Percentiles rank a stretch among this genome's conserved stretches.
phyloP scores from a whole-genome alignment of 2,329 filamentous ascomycete species.

The Calcarisporium arbuscula region DNA sequence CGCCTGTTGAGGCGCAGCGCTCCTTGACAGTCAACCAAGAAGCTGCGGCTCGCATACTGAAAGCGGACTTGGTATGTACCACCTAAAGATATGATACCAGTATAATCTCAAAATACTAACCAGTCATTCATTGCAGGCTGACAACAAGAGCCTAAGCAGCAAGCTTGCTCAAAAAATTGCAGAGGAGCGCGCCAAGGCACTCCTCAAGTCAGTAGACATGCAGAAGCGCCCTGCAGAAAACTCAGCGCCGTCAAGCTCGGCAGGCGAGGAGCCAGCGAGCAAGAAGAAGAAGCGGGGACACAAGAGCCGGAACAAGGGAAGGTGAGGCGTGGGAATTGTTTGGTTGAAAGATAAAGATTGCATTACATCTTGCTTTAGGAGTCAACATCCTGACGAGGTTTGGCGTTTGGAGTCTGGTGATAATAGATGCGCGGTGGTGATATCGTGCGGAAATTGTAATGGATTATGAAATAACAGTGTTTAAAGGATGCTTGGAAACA shows the following conservation, averaged over 20 bases:
- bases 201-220: slow-evolving; percentile 38
- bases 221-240: slow-evolving; percentile 37
- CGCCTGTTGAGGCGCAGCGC: slow-evolving; percentile 48
- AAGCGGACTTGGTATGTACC: slow-evolving; percentile 64
- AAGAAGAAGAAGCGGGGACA: slow-evolving; percentile 27
- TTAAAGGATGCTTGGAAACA: too few relatives aligned
- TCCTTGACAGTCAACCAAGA: slow-evolving; percentile 59
- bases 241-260: slow-evolving; percentile 15
- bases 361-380: too few relatives aligned
- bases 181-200: slow-evolving; percentile 47
- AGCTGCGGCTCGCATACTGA: slow-evolving; percentile 76
- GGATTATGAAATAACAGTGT: too few relatives aligned
- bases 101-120: slow-evolving; percentile 11
- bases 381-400: too few relatives aligned
- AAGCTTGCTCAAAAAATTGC: slow-evolving; percentile 51
- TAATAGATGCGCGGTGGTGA: too few relatives aligned
- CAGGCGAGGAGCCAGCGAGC: slow-evolving; percentile 18
- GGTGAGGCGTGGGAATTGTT: too few relatives aligned
- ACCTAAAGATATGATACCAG: background rate
- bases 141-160: slow-evolving; percentile 45
- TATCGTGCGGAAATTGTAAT: too few relatives aligned
- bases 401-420: too few relatives aligned
- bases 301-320: slow-evolving; percentile 22
- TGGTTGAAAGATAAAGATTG: too few relatives aligned
- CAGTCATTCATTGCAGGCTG: slow-evolving; percentile 25